Base-by-base conservation (phyloP, 768 basidiomycete genomes). In the Phaeotremella skinneri region DNA sequence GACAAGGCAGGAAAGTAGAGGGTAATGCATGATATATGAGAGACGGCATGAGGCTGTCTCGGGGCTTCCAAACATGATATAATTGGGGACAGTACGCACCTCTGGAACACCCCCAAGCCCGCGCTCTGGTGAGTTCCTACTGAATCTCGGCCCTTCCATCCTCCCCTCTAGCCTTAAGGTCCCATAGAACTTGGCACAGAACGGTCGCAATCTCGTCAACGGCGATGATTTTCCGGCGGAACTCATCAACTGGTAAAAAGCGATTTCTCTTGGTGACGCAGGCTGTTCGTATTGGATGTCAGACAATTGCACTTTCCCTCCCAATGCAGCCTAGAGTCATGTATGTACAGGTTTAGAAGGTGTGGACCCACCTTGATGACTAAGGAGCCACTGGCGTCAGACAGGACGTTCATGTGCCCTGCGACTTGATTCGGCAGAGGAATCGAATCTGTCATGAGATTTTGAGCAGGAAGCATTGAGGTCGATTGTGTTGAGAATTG, bases 151-250 rank as follows among this genome's bases (percentile, higher is more conserved):
- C 58, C 49, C 63, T 0, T 56, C 81, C 7, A 86, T 57, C 72
- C 83, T 70, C n/a, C 89, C 87, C 74, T 88, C 79, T 2, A 94
- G 77, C 62, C 79, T 83, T 39, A 96, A 79, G 2, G 87, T 87
- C 2, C 94, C 94, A 42, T 85, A 81, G 76, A 90, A 96, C 41
- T 79, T 82, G 11, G 92, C 89, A 3, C 87, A 81, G 73, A 83
- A 91, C 1, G 79, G 81, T 37, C 51, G 68, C 32, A 77, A 67
- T 26, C 59, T 62, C 23, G 55, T 27, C 13, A 73, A 41, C 13
- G 64, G 51, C 23, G 50, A 53, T n/a, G 55, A 49, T 16, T 56
- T 57, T 1, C 47, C 17, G 0, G 61, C 43, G 2, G 68, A 66
- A 23, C 65, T 58, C 25, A 72, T 50, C 13, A 71, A 63, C 27